Conservation (phyloP, 257 asterid genomes). For the Forsythia suspensa region DNA sequence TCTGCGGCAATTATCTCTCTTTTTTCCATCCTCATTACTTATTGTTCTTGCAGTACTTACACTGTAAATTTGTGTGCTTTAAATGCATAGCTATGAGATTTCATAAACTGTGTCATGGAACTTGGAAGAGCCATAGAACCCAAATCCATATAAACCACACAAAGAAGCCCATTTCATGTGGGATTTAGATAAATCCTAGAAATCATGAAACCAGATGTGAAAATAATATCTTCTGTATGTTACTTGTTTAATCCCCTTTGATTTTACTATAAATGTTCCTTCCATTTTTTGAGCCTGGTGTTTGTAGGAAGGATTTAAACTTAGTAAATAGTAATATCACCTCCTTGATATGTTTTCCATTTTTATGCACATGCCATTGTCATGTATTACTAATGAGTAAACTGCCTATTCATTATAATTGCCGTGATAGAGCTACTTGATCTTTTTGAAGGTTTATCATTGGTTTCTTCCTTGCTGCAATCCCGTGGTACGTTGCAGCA, state of each 20-base stretch:
- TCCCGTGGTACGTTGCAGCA: constrained; percentile 85
- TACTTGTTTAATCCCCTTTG: neutral
- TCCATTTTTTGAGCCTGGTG: neutral
- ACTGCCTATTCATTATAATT: neutral
- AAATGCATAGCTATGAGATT: neutral
- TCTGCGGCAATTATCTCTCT: too few relatives aligned
- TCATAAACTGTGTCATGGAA: too few relatives aligned
- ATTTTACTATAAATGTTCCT: neutral
- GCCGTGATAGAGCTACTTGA: constrained; percentile 6
- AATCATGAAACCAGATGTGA: neutral
- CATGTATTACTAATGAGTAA: neutral
- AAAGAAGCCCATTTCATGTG: too few relatives aligned
- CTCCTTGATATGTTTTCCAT: neutral
- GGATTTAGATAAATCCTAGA: too few relatives aligned
- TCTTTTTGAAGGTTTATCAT: constrained; percentile 62
- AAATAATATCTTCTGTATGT: neutral
- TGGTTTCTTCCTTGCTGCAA: constrained; percentile 80
- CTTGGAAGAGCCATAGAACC: too few relatives aligned
- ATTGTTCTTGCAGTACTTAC: too few relatives aligned
- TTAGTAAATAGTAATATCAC: neutral
- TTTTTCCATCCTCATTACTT: too few relatives aligned
- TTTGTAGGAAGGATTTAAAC: neutral
- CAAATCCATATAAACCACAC: too few relatives aligned
- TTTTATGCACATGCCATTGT: too few relatives aligned
- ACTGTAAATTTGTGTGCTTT: too few relatives aligned